Conservation (phyloP, 2,329 filamentous ascomycete genomes). For the Colletotrichum tabaci region DNA sequence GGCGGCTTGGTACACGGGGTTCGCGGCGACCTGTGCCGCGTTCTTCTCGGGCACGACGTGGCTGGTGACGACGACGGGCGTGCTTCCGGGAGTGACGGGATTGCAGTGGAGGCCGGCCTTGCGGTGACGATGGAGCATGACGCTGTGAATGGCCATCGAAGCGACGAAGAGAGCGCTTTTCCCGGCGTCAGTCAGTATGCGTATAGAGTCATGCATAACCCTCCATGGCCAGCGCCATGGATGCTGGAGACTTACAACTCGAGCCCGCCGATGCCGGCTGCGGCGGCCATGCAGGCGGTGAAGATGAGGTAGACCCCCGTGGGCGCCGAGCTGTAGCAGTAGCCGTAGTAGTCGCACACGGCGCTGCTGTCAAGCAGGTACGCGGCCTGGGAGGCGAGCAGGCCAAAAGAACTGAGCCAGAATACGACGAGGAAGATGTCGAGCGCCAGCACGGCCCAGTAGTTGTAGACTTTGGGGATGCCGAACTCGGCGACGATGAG, state of each 20-base stretch:
- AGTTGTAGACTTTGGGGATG: slow-evolving; percentile 62
- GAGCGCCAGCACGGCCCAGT: slow-evolving; percentile 66
- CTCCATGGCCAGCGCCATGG: not conserved
- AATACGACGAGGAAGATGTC: slow-evolving; percentile 67
- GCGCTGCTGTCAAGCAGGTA: slow-evolving; percentile 27
- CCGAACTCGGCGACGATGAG: slow-evolving; percentile 60
- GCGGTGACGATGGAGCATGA: slow-evolving; percentile 61
- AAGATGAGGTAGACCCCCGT: slow-evolving; percentile 40
- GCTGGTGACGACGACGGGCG: slow-evolving; percentile 39
- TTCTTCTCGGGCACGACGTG: slow-evolving; percentile 47
- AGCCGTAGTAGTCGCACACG: slow-evolving; percentile 43
- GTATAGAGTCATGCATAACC: not conserved
- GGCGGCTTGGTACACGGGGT: slow-evolving; percentile 8
- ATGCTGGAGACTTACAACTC: slow-evolving; percentile 57
- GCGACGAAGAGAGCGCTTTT: slow-evolving; percentile 59
- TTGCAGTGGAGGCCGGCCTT: slow-evolving; percentile 58
- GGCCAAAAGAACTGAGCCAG: slow-evolving; percentile 64
- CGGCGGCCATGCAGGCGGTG: slow-evolving; percentile 51
- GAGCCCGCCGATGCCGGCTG: slow-evolving; percentile 58
- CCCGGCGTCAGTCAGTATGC: slow-evolving; percentile 6
- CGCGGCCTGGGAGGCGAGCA: slow-evolving; percentile 52
- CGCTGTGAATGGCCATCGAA: slow-evolving; percentile 57
- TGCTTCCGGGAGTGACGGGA: slow-evolving; percentile 45
- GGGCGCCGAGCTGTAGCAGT: slow-evolving; percentile 44
- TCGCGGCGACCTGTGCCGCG: slow-evolving; percentile 4